Evolutionary conservation across 345 rosid genomes (phyloP).

Genomic region (Trapa bicornis): DNA sequence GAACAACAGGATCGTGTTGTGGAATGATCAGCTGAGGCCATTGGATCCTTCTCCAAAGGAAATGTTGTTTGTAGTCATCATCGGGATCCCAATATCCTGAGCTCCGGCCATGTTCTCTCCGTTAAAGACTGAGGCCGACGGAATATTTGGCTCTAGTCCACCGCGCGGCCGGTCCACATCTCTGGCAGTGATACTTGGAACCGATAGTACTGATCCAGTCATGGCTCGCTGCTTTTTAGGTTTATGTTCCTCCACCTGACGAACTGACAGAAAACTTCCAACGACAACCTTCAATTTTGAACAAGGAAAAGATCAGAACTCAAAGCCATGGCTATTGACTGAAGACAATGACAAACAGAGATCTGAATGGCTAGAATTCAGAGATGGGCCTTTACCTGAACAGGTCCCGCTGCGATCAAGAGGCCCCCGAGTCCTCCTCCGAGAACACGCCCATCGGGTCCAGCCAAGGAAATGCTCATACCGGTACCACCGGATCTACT

Average conservation of each 20-base stretch:
- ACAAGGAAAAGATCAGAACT: background rate
- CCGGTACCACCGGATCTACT: slow-evolving; percentile 96
- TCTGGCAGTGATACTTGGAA: no score
- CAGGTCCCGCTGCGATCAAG: slow-evolving; percentile 86
- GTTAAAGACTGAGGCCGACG: slow-evolving; percentile 17
- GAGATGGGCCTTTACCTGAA: slow-evolving; percentile 41
- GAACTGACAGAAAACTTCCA: slow-evolving; percentile 66
- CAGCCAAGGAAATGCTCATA: slow-evolving; percentile 86
- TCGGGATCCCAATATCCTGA: slow-evolving; percentile 27
- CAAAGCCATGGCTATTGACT: background rate
- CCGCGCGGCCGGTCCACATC: no score
- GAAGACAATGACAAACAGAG: background rate
- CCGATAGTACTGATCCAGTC: no score
- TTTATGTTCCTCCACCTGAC: slow-evolving; percentile 41
- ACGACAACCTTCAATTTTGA: slow-evolving; percentile 44
- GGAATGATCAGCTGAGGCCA: slow-evolving; percentile 33
- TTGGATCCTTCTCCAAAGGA: slow-evolving; percentile 34
- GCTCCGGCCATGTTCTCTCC: slow-evolving; percentile 25
- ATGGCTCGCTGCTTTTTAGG: slow-evolving; percentile 48
- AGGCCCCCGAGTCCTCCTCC: slow-evolving; percentile 92
- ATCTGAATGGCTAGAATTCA: no score
- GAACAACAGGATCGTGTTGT: background rate
- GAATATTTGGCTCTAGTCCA: slow-evolving; percentile 26
- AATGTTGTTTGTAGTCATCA: slow-evolving; percentile 26
- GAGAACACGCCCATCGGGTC: slow-evolving; percentile 82